Evolutionary conservation across 1,139 yeast genomes (phyloP), one percentile per base, ranked within the genome.

Genomic region (Yamadazyma trypodendri): DNA sequence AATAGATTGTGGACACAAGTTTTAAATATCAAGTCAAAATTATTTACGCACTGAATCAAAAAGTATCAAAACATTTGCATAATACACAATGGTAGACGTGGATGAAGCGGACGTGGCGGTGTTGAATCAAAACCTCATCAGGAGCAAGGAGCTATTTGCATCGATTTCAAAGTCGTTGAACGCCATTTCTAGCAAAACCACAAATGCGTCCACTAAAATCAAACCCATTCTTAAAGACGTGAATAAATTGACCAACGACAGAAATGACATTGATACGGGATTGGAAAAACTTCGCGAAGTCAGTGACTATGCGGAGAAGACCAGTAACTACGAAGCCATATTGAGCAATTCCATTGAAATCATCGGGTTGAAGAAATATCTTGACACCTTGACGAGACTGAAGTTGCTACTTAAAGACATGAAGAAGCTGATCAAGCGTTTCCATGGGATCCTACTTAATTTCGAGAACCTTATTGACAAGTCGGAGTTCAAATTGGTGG

Each of bases 41-140:
- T 15, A 15, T 12, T 15, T 20, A 27, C 29, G n/a, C n/a, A n/a
- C n/a, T n/a, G n/a, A n/a, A n/a, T n/a, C n/a, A n/a, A n/a, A n/a
- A n/a, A n/a, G n/a, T n/a, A n/a, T n/a, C n/a, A n/a, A n/a, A n/a
- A n/a, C n/a, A n/a, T n/a, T n/a, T n/a, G n/a, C n/a, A n/a, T n/a
- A n/a, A n/a, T n/a, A n/a, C 6, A 15, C 18, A 3, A 54, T 39
- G 51, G 62, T 63, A 11, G 92, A 84, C 52, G 68, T 80, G 2
- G 95, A 86, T 53, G 95, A 85, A 56, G 90, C 94, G 2, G 96
- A 88, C 50, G 81, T 87, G 34, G 81, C 88, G 2, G 89, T 89
- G 8, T 69, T 89, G 30, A 85, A 85, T 40, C 94, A 85, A 52
- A 83, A 85, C 40, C 66, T 89, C 24, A 60, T 71, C 35, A 74